Conservation (phyloP, 139 green algal genomes). For the Chlamydomonas sphaeroides region DNA sequence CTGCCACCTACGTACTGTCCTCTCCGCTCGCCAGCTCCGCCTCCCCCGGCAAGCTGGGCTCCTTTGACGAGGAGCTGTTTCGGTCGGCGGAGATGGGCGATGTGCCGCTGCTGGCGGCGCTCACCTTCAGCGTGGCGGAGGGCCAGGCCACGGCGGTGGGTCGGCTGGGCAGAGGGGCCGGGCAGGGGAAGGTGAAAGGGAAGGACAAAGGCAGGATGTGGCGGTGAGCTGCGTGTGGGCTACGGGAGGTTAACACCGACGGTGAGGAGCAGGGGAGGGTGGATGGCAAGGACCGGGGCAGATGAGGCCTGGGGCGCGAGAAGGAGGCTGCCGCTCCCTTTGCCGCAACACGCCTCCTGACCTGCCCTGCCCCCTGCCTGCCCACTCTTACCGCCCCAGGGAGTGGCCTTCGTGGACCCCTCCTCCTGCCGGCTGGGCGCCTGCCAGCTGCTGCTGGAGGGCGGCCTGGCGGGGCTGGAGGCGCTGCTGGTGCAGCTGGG, state of each 20-base stretch:
- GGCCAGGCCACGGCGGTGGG: conserved; percentile 35
- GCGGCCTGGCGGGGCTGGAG: conserved; percentile 80
- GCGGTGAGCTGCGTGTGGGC: too few relatives aligned
- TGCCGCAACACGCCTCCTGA: too few relatives aligned
- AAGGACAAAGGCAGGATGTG: too few relatives aligned
- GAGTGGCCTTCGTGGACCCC: conserved; percentile 82
- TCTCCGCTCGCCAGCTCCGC: conserved; percentile 74
- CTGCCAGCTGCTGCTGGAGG: conserved; percentile 87
- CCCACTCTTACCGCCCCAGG: too few relatives aligned
- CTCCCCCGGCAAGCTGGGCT: conserved; percentile 78
- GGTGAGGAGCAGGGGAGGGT: too few relatives aligned
- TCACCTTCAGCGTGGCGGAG: conserved; percentile 20
- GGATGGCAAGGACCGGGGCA: too few relatives aligned
- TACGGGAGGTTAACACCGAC: too few relatives aligned
- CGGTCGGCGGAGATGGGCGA: conserved; percentile 67
- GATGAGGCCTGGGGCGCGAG: too few relatives aligned
- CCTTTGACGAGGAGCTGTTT: conserved; percentile 94
- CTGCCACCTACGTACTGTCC: too few relatives aligned
- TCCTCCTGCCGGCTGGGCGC: conserved; percentile 70
- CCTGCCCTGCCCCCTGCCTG: too few relatives aligned
- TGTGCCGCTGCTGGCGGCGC: conserved; percentile 73
- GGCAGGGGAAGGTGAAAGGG: neutral
- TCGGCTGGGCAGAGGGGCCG: neutral
- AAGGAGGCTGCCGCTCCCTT: too few relatives aligned
- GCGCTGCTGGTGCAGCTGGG: conserved; percentile 86